Base-by-base conservation (phyloP, 73 alveolate species). In the Paramecium tetraurelia region DNA sequence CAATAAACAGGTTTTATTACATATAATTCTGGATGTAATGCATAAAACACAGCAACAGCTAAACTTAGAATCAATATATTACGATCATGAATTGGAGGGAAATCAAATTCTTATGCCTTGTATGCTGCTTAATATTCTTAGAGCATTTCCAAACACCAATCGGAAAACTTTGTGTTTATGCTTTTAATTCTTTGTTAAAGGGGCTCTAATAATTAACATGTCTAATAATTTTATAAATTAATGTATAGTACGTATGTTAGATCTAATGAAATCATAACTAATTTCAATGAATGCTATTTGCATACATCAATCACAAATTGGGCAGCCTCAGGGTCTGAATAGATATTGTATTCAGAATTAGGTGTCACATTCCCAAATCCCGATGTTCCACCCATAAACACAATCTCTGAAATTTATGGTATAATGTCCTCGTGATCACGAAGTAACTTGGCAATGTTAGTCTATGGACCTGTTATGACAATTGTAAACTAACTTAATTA, bases 311-410 rank as follows among this genome's bases (percentile, higher is more conserved):
- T 22, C 0, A 80, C 75, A 22, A 44, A 20, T 24, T 80, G 20
- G 0, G 90, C 90, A 7, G 90, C 90, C 16, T 80, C 90, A 11
- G 90, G 90, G 24, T 80, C 90, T 11, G 50, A 24, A 46, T 80
- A 80, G 16, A 80, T 80, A 80, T 80, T 80, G 75, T 31, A 80
- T 80, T 80, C 90, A 8, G 90, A 59, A 80, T 48, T 80, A 3
- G 90, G 90, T 11, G 90, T 80, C 10, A 41, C 43, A 80, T 80
- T 80, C 7, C 90, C 90, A 40, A 80, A 41, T 2, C 72, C 76
- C 4, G 90, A 41, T n/a, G 90, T 80, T 18, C 90, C 90, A 44
- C 90, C 90, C 90, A 80, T 80, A 4, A 80, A 41, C 4, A 80
- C 90, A 10, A 80, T 46, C 31, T 80, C 53, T 12, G 20, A 5